A percentile compares a stretch with the other conserved stretches of the same genome.
Conservation (phyloP, 176 grass and related monocot species). For the Ampelocalamus luodianensis region DNA sequence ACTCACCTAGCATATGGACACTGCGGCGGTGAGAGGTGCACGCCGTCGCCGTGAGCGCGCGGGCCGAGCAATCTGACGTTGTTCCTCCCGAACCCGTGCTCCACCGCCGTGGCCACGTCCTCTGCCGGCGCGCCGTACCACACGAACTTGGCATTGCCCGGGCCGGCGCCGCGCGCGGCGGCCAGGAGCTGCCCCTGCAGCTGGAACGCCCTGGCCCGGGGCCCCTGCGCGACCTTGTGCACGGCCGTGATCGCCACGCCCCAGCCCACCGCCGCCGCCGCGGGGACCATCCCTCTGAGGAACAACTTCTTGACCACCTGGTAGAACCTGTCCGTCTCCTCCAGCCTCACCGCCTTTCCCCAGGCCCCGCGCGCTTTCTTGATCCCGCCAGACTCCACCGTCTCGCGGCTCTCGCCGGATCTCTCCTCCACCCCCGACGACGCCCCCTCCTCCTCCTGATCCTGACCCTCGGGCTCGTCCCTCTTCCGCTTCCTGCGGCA, state of each 20-base stretch:
- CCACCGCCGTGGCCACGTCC: constrained; percentile 55
- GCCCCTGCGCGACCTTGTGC: constrained; percentile 53
- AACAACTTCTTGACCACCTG: constrained; percentile 72
- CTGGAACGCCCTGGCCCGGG: constrained; percentile 57
- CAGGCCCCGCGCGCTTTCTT: constrained; percentile 22
- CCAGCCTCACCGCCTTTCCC: constrained; percentile 29
- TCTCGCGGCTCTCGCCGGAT: constrained; percentile 41
- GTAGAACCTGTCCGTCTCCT: constrained; percentile 58
- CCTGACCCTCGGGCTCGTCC: background rate
- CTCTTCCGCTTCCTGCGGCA: constrained; percentile 26
- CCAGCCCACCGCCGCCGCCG: background rate
- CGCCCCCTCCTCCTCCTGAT: constrained; percentile 17
- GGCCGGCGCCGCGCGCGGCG: constrained; percentile 41
- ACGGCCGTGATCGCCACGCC: constrained; percentile 57
- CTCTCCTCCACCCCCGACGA: constrained; percentile 52
- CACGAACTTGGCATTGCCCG: constrained; percentile 52
- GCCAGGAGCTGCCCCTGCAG: constrained; percentile 48
- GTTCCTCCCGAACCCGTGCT: constrained; percentile 47
- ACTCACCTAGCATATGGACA: constrained; percentile 63
- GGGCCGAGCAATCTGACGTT: constrained; percentile 47
- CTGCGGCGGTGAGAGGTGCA: constrained; percentile 75
- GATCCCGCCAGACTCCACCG: constrained; percentile 5
- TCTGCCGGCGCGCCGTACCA: constrained; percentile 65
- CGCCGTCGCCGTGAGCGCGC: constrained; percentile 60
- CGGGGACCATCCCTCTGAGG: constrained; percentile 47